A percentile compares a stretch with the other conserved stretches of the same genome.
These are phyloP conservation scores for Parascedosporium putredinis DNA, from an alignment of 2,329 filamentous ascomycete genomes.

Conservation along the genomic window DNA sequence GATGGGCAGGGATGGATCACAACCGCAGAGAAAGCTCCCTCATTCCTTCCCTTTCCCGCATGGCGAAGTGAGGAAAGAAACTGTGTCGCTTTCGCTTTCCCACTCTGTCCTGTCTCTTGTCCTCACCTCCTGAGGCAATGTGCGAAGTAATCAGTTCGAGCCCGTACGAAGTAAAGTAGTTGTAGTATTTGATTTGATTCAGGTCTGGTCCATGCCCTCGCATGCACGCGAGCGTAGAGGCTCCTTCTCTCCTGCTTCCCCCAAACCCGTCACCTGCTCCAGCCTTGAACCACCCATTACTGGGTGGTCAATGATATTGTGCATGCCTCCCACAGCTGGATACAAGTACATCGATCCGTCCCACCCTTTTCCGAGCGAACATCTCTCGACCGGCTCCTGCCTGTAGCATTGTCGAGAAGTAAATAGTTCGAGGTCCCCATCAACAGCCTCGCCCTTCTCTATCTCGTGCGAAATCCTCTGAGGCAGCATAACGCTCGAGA, in stretches of 20 bases:
- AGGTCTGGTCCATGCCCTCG: neutral
- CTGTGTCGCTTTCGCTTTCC: neutral
- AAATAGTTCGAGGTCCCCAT: neutral
- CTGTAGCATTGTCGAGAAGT: neutral
- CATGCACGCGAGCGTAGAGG: neutral
- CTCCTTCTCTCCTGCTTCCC: too few relatives aligned
- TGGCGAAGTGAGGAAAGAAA: neutral
- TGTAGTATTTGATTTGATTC: neutral
- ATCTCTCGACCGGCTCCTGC: neutral
- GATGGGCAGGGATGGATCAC: neutral
- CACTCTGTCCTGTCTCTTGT: neutral
- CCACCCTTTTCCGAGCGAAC: neutral
- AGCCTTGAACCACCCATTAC: neutral
- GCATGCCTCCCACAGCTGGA: constrained; percentile 1
- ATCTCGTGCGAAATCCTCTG: too few relatives aligned
- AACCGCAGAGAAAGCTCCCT: neutral
- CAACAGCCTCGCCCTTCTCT: neutral
- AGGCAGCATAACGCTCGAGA: neutral
- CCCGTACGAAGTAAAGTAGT: too few relatives aligned
- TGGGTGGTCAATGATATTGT: constrained; percentile 1
- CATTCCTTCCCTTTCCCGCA: neutral
- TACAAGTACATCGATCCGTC: constrained; percentile 1
- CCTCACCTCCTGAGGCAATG: neutral
- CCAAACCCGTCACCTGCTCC: neutral
- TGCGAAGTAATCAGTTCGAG: neutral